These are phyloP conservation scores for Torulaspora gathmanii DNA, from an alignment of 805 yeast species.

Conservation along the genomic window DNA sequence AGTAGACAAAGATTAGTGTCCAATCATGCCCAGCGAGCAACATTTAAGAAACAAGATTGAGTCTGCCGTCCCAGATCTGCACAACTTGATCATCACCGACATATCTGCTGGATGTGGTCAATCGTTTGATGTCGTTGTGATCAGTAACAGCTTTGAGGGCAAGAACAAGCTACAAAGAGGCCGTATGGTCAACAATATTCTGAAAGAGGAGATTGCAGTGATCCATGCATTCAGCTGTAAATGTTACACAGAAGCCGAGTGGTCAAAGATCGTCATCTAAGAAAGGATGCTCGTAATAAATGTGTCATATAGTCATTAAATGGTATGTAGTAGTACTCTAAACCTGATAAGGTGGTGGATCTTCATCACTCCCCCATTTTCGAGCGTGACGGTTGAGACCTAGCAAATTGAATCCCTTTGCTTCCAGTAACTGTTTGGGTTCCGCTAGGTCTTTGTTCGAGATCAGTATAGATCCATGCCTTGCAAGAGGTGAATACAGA, in stretches of 20 bases:
- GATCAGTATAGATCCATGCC: constrained; percentile 11
- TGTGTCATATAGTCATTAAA: constrained; percentile 8
- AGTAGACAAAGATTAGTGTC: neutral
- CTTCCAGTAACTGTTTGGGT: constrained; percentile 20
- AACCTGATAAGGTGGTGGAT: constrained; percentile 30
- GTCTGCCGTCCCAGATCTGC: constrained; percentile 25
- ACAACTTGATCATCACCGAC: constrained; percentile 36
- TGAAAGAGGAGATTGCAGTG: constrained; percentile 76
- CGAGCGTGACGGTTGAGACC: constrained; percentile 18
- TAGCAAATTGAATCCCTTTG: constrained; percentile 23
- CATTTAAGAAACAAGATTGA: constrained; percentile 26
- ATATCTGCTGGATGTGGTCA: constrained; percentile 93
- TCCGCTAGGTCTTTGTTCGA: constrained; percentile 10
- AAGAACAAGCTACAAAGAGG: constrained; percentile 84
- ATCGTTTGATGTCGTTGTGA: constrained; percentile 90
- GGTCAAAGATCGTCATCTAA: constrained; percentile 45
- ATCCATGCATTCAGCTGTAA: constrained; percentile 97
- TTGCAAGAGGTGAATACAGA: constrained; percentile 21
- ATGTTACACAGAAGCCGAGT: constrained; percentile 83
- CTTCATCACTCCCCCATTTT: constrained; percentile 32
- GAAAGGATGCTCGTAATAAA: neutral
- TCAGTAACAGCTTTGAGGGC: constrained; percentile 63
- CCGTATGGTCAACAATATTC: constrained; percentile 70
- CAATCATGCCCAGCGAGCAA: constrained; percentile 22
- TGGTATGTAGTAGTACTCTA: constrained; percentile 1